Conservation (phyloP, 192 early-diverging fungal species). For the Coemansia sp. region DNA sequence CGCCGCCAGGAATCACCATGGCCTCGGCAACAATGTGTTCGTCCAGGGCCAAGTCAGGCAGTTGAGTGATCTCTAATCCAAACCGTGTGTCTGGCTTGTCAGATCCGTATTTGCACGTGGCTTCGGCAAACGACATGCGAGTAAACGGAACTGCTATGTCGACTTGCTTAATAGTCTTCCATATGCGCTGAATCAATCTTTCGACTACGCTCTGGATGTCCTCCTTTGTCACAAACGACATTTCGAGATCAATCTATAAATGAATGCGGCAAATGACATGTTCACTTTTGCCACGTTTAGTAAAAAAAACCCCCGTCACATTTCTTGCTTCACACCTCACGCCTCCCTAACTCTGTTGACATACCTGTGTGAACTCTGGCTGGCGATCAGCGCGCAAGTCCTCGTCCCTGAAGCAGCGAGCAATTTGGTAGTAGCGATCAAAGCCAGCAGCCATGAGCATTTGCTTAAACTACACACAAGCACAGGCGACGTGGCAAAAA, state of each 20-base stretch:
- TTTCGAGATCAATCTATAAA: conserved; percentile 81
- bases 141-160: conserved; percentile 63
- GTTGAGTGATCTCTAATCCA: conserved; percentile 60
- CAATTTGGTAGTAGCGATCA: conserved; percentile 92
- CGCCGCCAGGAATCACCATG: conserved; percentile 33
- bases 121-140: conserved; percentile 77
- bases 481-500: background rate
- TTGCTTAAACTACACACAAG: conserved; percentile 78
- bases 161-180: conserved; percentile 57
- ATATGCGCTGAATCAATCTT: conserved; percentile 64
- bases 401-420: conserved; percentile 90
- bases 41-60: conserved; percentile 16
- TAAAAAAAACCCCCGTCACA: background rate
- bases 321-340: background rate
- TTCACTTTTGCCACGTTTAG: background rate
- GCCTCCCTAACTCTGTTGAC: background rate
- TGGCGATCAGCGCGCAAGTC: conserved; percentile 84
- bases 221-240: conserved; percentile 73
- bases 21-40: conserved; percentile 29
- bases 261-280: background rate
- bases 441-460: conserved; percentile 87
- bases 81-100: conserved; percentile 91
- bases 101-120: conserved; percentile 81
- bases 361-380: conserved; percentile 91
- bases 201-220: conserved; percentile 79